A percentile compares a stretch with the other conserved stretches of the same genome.
Evolutionary conservation across 2,329 filamentous ascomycete species (phyloP).

Genomic region (Ophiocordyceps camponoti-floridani): DNA sequence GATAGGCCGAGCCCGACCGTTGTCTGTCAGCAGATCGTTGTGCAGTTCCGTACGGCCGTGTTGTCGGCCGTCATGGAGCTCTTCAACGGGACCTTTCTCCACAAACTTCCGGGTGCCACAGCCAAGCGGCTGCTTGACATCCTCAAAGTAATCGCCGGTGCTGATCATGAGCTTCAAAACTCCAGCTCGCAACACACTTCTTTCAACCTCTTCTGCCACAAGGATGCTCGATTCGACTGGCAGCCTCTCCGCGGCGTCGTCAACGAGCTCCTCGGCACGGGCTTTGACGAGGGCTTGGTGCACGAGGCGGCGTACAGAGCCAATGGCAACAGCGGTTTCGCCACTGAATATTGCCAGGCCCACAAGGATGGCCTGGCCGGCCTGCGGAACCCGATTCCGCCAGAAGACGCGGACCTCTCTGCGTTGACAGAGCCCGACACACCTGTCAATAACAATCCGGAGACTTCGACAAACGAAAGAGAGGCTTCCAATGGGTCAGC

Average conservation of each 20-base stretch:
- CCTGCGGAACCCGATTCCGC: conserved; percentile 48
- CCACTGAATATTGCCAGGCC: conserved; percentile 59
- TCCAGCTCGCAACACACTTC: conserved; percentile 29
- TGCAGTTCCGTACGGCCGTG: conserved; percentile 69
- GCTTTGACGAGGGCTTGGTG: conserved; percentile 39
- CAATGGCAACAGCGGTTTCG: conserved; percentile 41
- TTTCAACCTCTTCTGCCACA: conserved; percentile 24
- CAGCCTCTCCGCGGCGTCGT: conserved; percentile 10
- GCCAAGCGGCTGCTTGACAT: conserved; percentile 71
- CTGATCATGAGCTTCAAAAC: conserved; percentile 55
- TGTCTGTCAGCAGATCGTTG: conserved; percentile 54
- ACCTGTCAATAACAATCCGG: conserved; percentile 6
- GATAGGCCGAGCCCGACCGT: conserved; percentile 22
- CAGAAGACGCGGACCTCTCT: conserved; percentile 30
- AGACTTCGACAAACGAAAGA: conserved; percentile 6
- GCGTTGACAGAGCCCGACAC: conserved; percentile 10
- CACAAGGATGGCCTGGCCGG: conserved; percentile 39
- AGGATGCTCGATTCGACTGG: conserved; percentile 29
- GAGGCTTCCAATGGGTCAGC: conserved; percentile 8
- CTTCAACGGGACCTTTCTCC: conserved; percentile 73
- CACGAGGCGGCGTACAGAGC: conserved; percentile 71
- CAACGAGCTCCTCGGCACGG: conserved; percentile 13
- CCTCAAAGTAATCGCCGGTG: conserved; percentile 57
- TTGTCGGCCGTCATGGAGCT: conserved; percentile 59
- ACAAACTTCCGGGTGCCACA: conserved; percentile 60